Evolutionary conservation across 257 asterid genomes (phyloP).

Genomic region (Anisodus acutangulus): DNA sequence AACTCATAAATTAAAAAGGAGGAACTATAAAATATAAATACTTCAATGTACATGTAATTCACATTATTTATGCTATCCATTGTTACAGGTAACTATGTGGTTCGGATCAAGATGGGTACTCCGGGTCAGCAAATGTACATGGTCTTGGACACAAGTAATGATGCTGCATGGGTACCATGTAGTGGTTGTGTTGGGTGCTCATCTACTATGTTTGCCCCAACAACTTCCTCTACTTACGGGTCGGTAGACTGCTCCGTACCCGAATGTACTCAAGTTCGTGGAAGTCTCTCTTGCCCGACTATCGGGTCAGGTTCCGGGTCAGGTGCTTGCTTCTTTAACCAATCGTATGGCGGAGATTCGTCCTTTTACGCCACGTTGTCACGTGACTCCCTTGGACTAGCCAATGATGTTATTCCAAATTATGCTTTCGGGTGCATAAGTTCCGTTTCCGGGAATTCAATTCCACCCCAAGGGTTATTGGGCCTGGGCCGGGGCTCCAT

Average conservation of each 20-base stretch:
- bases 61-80: neutral
- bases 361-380: conserved; percentile 67
- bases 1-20: no score
- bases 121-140: conserved; percentile 59
- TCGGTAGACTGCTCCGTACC: conserved; percentile 51
- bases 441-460: conserved; percentile 55
- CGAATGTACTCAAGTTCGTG: conserved; percentile 55
- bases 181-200: conserved; percentile 63
- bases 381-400: conserved; percentile 65
- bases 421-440: conserved; percentile 82
- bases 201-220: conserved; percentile 39
- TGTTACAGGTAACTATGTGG: conserved; percentile 55
- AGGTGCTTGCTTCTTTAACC: conserved; percentile 68
- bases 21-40: neutral
- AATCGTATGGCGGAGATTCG: conserved; percentile 77
- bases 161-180: conserved; percentile 69
- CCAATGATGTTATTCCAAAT: conserved; percentile 56
- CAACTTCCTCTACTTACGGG: conserved; percentile 46
- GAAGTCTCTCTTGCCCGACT: conserved; percentile 12
- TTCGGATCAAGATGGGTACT: conserved; percentile 60
- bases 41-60: neutral
- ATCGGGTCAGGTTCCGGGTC: conserved; percentile 36
- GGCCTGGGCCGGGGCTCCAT: conserved; percentile 90
- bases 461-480: conserved; percentile 85
- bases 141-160: conserved; percentile 70